phyloP scores from a whole-genome alignment of 2,329 filamentous ascomycete genomes.

The Pseudogymnoascus sp. region DNA sequence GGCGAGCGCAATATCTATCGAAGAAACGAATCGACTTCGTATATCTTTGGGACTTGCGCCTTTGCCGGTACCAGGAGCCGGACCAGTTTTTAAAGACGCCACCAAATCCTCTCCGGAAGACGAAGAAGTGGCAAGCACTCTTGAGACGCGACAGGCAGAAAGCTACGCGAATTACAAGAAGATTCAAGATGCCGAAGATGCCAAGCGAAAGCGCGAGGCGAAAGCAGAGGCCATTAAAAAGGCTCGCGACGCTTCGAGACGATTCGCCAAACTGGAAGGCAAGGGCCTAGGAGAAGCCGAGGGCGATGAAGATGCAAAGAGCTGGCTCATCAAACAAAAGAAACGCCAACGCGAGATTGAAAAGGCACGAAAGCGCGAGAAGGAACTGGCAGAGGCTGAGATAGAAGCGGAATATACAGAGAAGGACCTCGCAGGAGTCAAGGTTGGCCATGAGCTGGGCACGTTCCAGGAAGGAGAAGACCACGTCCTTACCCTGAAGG shows the following conservation, averaged over 20 bases:
- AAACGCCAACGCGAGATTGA: conserved; percentile 90
- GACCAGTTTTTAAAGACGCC: conserved; percentile 48
- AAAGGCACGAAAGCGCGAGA: conserved; percentile 61
- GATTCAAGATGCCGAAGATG: conserved; percentile 60
- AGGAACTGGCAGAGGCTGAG: conserved; percentile 66
- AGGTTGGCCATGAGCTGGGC: conserved; percentile 78
- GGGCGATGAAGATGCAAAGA: conserved; percentile 65
- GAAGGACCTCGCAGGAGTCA: conserved; percentile 80
- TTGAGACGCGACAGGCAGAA: conserved; percentile 70
- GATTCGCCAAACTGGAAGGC: conserved; percentile 68
- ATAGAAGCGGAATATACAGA: conserved; percentile 71
- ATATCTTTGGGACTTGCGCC: conserved; percentile 84
- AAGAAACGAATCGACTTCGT: conserved; percentile 90
- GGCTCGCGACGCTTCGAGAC: conserved; percentile 75
- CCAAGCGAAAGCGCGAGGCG: conserved; percentile 71
- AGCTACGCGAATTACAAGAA: conserved; percentile 66
- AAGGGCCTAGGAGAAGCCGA: conserved; percentile 73
- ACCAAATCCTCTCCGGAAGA: conserved; percentile 38
- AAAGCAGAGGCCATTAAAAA: conserved; percentile 78
- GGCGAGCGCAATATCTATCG: conserved; percentile 64
- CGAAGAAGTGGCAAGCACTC: conserved; percentile 69
- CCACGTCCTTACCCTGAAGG: conserved; percentile 90
- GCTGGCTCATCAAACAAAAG: conserved; percentile 84
- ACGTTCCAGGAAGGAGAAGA: conserved; percentile 77
- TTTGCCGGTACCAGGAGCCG: conserved; percentile 70